These are phyloP conservation scores for Corrigiola litoralis DNA, from an alignment of 179 eudicot genomes.

Conservation along the genomic window DNA sequence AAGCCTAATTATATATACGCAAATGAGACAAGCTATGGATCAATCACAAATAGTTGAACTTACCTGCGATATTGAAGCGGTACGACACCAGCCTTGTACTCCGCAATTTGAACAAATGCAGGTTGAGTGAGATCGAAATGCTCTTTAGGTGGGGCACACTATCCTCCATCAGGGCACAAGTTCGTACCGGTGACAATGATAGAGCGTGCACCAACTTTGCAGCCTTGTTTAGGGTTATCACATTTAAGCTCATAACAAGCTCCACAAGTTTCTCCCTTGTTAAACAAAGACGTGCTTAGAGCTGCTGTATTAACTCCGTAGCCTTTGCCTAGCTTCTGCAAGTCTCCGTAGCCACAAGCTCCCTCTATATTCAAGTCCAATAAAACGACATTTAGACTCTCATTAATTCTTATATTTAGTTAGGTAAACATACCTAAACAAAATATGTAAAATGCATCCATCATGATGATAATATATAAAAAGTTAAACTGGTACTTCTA, in stretches of 20 bases:
- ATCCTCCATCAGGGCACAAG: constrained; percentile 56
- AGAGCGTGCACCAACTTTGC: constrained; percentile 36
- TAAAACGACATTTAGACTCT: neutral
- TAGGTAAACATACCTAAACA: no score
- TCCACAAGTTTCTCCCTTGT: constrained; percentile 58
- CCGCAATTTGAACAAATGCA: constrained; percentile 50
- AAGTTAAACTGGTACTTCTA: no score
- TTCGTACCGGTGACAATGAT: constrained; percentile 61
- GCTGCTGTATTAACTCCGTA: constrained; percentile 55
- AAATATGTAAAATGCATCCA: no score
- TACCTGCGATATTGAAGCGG: constrained; percentile 67
- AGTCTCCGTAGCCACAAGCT: constrained; percentile 59
- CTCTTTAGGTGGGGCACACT: constrained; percentile 63
- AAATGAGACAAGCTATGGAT: neutral
- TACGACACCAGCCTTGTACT: constrained; percentile 50
- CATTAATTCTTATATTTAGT: no score
- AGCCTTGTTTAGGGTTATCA: constrained; percentile 32
- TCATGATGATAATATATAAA: no score
- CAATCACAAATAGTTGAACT: no score
- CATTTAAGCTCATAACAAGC: constrained; percentile 66
- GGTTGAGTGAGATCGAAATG: constrained; percentile 73
- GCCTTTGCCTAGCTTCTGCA: constrained; percentile 38
- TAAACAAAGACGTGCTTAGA: constrained; percentile 50
- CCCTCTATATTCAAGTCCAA: constrained; percentile 32
- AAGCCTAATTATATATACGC: no score